Base-by-base conservation (phyloP, 2,329 filamentous ascomycete genomes). In the Trichoderma harzianum region DNA sequence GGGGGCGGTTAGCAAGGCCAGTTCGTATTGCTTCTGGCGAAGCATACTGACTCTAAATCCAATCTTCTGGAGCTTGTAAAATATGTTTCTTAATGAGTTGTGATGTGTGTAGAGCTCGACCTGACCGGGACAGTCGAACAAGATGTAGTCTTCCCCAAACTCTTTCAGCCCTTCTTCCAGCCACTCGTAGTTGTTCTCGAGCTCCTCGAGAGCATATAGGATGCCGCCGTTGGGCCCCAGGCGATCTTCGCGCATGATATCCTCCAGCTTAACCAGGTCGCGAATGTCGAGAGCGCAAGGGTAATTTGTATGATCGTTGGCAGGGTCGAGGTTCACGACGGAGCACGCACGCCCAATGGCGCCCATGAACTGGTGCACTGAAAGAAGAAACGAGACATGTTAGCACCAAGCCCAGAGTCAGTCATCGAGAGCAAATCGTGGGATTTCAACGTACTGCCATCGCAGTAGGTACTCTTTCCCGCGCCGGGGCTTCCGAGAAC, bases 71-170 rank as follows among this genome's bases (percentile, higher is more conserved):
- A 99, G 87, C 80, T 89, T 91, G 79, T 94, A 92, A 82, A 99
- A 95, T 74, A 99, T 95, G 78, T 97, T 97, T 72, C 96, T 90
- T 76, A 99, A 84, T 16, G 94, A 97, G 71, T 91, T 91, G 83
- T 99, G 96, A 79, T 98, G 96, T 60, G 95, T 98, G 79, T 98
- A 98, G 7, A 99, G 88, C 83, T 99, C 96, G 63, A 98, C 95
- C 81, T 99, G 96, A 0, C 96, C 96, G 0, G 96, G 96, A 76
- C 96, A 98, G 83, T 99, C 96, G 75, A 99, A 98, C 12, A 99
- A 83, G 71, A 99, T 84, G 78, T 98, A 99, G 76, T 98, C 95
- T 75, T 98, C 93, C 83, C 88, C 92, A 53, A 97, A 86, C 78
- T 91, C 88, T 76, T 92, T 92, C 75, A 99, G 80, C 3, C 93